Percentiles rank a stretch among this genome's conserved stretches.
These are phyloP conservation scores for Candida glucosophila DNA, from an alignment of 1,139 yeast species.

Conservation along the genomic window DNA sequence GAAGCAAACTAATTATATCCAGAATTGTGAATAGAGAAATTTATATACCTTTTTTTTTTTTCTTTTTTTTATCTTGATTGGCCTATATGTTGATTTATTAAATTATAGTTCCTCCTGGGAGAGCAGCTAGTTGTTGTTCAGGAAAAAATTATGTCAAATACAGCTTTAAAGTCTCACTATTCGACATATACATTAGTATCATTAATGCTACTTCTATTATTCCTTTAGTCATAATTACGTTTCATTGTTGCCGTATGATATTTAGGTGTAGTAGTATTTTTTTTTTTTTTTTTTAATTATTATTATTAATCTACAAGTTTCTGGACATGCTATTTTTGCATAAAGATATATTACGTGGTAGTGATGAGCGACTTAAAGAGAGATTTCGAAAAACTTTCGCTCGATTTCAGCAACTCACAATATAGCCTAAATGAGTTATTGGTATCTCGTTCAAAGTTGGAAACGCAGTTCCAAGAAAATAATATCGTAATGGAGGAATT, in stretches of 20 bases:
- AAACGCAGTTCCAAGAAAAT: constrained; percentile 83
- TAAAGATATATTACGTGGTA: neutral
- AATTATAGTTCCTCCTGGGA: too few relatives aligned
- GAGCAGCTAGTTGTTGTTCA: too few relatives aligned
- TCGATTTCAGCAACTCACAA: constrained; percentile 30
- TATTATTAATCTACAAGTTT: neutral
- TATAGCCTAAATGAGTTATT: constrained; percentile 37
- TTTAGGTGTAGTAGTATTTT: neutral
- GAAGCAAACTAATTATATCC: too few relatives aligned
- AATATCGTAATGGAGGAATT: constrained; percentile 85
- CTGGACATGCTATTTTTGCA: neutral
- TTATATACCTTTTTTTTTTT: too few relatives aligned
- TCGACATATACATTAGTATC: too few relatives aligned
- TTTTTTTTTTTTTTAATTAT: constrained; percentile 1
- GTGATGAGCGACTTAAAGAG: constrained; percentile 19
- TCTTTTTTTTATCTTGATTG: too few relatives aligned
- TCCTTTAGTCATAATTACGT: constrained; percentile 1
- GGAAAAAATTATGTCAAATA: too few relatives aligned
- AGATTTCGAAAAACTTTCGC: constrained; percentile 33
- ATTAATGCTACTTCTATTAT: too few relatives aligned
- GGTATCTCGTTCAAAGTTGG: constrained; percentile 58
- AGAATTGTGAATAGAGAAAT: too few relatives aligned
- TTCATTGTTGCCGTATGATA: neutral
- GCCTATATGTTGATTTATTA: too few relatives aligned
- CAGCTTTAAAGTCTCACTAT: too few relatives aligned